Percentiles rank a stretch among this genome's conserved stretches.
These are phyloP conservation scores for Xylona heveae DNA, from an alignment of 495 filamentous ascomycete species.

Conservation along the genomic window DNA sequence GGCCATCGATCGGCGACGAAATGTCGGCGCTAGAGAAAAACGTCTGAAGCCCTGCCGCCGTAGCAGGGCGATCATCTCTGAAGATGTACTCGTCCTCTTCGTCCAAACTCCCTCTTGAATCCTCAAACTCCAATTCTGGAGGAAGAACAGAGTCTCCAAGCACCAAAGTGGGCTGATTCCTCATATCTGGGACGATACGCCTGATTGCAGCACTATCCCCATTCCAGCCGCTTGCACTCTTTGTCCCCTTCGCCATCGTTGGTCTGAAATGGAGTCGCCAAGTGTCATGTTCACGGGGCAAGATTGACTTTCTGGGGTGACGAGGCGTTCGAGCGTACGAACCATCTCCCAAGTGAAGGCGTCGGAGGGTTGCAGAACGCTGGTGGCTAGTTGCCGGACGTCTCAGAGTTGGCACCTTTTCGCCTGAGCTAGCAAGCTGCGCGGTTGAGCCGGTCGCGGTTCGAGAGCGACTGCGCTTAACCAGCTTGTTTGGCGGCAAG, in stretches of 20 bases:
- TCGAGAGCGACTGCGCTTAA: conserved; percentile 59
- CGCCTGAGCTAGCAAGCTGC: conserved; percentile 22
- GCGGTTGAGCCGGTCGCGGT: conserved; percentile 8
- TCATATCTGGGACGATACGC: too few species aligned
- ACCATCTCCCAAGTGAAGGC: conserved; percentile 18
- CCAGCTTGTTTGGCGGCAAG: conserved; percentile 59
- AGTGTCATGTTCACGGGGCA: background rate
- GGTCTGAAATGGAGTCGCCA: conserved; percentile 2
- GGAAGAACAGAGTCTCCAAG: too few species aligned
- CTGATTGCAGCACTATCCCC: too few species aligned
- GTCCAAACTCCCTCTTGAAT: too few species aligned
- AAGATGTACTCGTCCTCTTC: too few species aligned
- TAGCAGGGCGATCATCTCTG: too few species aligned
- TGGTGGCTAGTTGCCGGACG: conserved; percentile 80
- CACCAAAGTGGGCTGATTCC: too few species aligned
- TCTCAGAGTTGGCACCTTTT: conserved; percentile 36
- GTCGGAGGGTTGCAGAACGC: conserved; percentile 46
- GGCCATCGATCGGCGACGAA: background rate
- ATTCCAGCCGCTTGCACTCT: too few species aligned
- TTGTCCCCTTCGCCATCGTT: background rate
- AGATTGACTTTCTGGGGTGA: conserved; percentile 8
- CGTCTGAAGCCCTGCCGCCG: conserved; percentile 5
- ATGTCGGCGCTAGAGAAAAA: background rate
- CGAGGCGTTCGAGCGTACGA: conserved; percentile 13
- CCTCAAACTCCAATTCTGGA: too few species aligned